Conservation (phyloP, 768 basidiomycete genomes). For the Sporobolomyces phaffii region DNA sequence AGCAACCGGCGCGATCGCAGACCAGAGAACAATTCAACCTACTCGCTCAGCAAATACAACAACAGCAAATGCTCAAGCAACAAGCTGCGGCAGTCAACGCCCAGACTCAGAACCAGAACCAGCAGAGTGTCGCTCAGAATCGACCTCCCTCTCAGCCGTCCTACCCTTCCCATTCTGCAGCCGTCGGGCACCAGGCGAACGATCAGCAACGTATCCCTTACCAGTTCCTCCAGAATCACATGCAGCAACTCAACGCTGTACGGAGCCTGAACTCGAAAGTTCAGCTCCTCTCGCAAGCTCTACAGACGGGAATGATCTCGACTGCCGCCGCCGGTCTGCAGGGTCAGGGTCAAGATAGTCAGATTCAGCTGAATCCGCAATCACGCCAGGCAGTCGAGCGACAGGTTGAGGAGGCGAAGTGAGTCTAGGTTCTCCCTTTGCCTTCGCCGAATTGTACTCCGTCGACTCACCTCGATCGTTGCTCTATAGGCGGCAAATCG, state of each 20-base stretch:
- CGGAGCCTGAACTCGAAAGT: conserved; percentile 4
- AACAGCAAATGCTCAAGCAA: background rate
- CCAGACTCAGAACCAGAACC: background rate
- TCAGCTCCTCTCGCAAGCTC: background rate
- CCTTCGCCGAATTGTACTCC: background rate
- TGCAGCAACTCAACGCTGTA: conserved; percentile 2
- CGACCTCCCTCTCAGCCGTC: conserved; percentile 5
- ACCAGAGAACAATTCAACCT: conserved; percentile 16
- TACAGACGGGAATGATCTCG: conserved; percentile 16
- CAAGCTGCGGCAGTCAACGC: background rate
- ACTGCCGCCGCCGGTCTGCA: conserved; percentile 1
- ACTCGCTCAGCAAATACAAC: conserved; percentile 8
- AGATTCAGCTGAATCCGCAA: conserved; percentile 7
- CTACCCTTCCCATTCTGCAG: conserved; percentile 4
- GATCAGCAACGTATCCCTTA: conserved; percentile 9
- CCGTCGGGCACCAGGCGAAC: conserved; percentile 1
- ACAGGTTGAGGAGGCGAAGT: conserved; percentile 17
- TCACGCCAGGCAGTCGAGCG: conserved; percentile 17
- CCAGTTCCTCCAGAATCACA: conserved; percentile 21
- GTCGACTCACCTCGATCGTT: no score
- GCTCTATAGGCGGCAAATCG: background rate
- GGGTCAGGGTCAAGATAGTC: conserved; percentile 4
- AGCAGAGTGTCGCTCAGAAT: background rate
- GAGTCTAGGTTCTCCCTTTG: background rate
- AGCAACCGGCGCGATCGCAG: background rate